These are phyloP conservation scores for Acanthamoeba lenticulata DNA, from an alignment of 208 protist genomes.

Conservation along the genomic window DNA sequence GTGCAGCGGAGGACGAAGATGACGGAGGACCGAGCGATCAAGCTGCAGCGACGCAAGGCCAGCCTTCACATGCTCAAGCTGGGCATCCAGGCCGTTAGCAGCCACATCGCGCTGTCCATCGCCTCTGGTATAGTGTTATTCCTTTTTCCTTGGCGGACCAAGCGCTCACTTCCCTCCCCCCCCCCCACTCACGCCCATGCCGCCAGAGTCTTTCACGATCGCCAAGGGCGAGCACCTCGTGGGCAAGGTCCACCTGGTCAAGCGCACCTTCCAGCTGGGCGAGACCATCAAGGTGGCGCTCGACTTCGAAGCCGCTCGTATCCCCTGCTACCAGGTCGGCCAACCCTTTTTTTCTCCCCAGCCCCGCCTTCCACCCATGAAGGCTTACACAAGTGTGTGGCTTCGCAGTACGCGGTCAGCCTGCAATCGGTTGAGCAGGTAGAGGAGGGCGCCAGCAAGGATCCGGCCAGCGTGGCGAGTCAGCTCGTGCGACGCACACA, in stretches of 20 bases:
- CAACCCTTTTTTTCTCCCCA: neutral
- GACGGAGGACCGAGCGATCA: neutral
- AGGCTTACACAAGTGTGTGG: too few species aligned
- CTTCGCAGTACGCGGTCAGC: neutral
- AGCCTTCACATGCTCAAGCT: neutral
- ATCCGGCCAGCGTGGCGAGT: neutral
- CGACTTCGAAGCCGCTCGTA: neutral
- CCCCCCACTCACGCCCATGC: neutral
- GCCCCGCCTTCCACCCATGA: neutral
- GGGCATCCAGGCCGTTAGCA: neutral
- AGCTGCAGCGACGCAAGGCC: neutral
- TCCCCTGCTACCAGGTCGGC: neutral
- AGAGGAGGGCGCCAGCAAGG: neutral
- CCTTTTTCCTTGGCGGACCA: neutral
- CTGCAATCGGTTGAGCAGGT: neutral
- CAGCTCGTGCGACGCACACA: neutral
- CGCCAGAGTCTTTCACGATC: neutral
- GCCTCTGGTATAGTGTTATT: neutral
- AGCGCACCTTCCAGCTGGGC: slow-evolving; percentile 14
- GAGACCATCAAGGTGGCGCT: neutral
- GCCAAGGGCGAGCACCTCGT: neutral
- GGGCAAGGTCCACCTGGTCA: neutral
- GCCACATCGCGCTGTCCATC: neutral
- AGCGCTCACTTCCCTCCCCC: neutral
- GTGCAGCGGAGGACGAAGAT: slow-evolving; percentile 22